Evolutionary conservation across 1,284 basidiomycete genomes (phyloP).

Genomic region (Sporisorium sorghi): DNA sequence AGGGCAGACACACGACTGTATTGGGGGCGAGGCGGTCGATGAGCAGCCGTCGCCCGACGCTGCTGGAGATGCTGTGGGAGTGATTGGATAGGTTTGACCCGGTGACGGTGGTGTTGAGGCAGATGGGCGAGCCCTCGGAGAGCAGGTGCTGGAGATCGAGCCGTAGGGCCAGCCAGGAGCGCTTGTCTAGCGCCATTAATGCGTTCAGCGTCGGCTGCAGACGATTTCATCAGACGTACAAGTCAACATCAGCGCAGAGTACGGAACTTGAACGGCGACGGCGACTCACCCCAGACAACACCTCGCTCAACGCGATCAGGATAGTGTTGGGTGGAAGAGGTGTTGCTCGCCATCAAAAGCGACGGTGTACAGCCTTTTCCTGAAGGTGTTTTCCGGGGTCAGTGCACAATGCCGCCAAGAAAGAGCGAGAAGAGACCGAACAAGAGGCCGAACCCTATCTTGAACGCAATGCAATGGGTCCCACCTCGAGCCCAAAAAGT

Average conservation of each 20-base stretch:
- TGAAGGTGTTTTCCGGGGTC: too few relatives aligned
- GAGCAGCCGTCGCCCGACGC: slow-evolving; percentile 15
- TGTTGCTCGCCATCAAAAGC: too few relatives aligned
- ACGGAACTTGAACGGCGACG: too few relatives aligned
- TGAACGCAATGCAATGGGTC: too few relatives aligned
- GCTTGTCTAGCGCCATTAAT: slow-evolving; percentile 27
- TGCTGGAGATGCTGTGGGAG: neutral
- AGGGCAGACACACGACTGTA: slow-evolving; percentile 39
- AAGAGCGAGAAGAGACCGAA: neutral
- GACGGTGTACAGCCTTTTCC: too few relatives aligned
- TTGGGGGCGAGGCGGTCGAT: neutral
- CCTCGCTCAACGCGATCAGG: neutral
- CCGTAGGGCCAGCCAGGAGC: slow-evolving; percentile 27
- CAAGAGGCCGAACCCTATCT: neutral
- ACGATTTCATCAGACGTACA: too few relatives aligned
- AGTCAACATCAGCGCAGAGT: too few relatives aligned
- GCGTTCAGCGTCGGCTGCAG: slow-evolving; percentile 36
- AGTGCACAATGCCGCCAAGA: too few relatives aligned
- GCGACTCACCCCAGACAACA: slow-evolving; percentile 1
- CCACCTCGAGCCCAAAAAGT: too few relatives aligned
- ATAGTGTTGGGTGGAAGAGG: too few relatives aligned
- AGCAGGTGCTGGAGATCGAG: slow-evolving; percentile 33
- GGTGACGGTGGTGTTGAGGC: neutral
- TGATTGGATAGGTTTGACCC: neutral
- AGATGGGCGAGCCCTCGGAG: slow-evolving; percentile 3